These are phyloP conservation scores for Brassica balearica DNA, from an alignment of 441 rosid genomes.

Conservation along the genomic window DNA sequence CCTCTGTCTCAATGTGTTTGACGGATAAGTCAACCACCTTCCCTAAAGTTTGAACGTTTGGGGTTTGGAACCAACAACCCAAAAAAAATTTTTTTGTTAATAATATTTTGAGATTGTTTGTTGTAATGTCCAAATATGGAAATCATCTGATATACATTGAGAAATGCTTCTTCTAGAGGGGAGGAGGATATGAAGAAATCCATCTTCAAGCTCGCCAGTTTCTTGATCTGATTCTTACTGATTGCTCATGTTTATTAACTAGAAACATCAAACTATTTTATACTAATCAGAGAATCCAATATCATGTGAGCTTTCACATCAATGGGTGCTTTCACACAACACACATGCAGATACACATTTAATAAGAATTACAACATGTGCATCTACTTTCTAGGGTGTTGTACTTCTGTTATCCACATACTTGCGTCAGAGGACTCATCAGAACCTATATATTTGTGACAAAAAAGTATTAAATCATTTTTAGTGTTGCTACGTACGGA, in stretches of 20 bases:
- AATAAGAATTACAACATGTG: neutral
- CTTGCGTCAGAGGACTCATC: neutral
- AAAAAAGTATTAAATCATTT: neutral
- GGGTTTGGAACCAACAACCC: neutral
- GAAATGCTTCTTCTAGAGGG: too few relatives aligned
- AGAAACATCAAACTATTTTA: too few relatives aligned
- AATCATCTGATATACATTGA: too few relatives aligned
- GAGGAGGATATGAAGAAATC: too few relatives aligned
- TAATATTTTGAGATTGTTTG: too few relatives aligned
- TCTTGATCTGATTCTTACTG: too few relatives aligned
- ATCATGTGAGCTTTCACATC: neutral
- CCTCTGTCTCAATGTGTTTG: neutral
- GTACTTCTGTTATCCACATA: neutral
- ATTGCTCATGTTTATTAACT: too few relatives aligned
- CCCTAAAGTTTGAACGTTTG: neutral
- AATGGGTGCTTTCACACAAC: neutral
- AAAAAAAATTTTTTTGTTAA: too few relatives aligned
- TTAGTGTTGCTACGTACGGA: neutral
- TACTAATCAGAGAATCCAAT: neutral
- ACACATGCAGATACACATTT: neutral
- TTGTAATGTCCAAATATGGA: too few relatives aligned
- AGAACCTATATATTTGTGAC: neutral
- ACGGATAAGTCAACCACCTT: too few relatives aligned
- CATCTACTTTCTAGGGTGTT: neutral
- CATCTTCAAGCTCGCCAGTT: too few relatives aligned